Conservation (phyloP, 192 early-diverging fungal species). For the Diversispora epigaea region DNA sequence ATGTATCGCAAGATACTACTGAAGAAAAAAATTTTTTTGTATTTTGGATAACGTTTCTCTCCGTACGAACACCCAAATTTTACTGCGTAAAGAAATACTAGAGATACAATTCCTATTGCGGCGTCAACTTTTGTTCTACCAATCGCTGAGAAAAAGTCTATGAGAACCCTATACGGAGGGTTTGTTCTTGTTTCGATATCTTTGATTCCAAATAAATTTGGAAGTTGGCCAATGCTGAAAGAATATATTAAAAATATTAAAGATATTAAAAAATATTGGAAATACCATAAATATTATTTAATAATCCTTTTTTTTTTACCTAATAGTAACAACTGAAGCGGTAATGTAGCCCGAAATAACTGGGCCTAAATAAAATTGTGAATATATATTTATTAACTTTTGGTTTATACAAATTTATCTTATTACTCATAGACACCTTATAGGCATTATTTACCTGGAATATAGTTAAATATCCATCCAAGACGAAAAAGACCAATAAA, state of each 20-base stretch:
- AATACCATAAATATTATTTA: not conserved
- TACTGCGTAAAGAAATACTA: constrained; percentile 43
- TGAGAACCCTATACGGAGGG: not conserved
- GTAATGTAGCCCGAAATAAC: not conserved
- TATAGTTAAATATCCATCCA: constrained; percentile 85
- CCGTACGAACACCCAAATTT: constrained; percentile 38
- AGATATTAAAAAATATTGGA: too few species aligned
- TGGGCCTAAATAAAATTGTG: not conserved
- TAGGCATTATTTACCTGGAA: constrained; percentile 57
- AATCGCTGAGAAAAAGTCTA: not conserved
- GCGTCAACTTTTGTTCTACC: constrained; percentile 62
- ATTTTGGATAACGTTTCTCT: constrained; percentile 47
- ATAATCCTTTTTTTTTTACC: not conserved
- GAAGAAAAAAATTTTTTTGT: constrained; percentile 57
- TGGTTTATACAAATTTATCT: not conserved
- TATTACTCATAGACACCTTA: constrained; percentile 74
- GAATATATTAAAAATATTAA: not conserved
- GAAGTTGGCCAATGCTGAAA: not conserved
- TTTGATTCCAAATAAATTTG: not conserved
- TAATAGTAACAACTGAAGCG: not conserved
- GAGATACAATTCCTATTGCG: constrained; percentile 56
- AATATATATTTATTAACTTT: not conserved
- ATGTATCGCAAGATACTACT: constrained; percentile 38
- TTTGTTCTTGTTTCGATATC: not conserved
- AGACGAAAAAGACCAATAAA: constrained; percentile 77